These are phyloP conservation scores for Podaxis sp. DNA, from an alignment of 768 basidiomycete genomes.

Conservation along the genomic window DNA sequence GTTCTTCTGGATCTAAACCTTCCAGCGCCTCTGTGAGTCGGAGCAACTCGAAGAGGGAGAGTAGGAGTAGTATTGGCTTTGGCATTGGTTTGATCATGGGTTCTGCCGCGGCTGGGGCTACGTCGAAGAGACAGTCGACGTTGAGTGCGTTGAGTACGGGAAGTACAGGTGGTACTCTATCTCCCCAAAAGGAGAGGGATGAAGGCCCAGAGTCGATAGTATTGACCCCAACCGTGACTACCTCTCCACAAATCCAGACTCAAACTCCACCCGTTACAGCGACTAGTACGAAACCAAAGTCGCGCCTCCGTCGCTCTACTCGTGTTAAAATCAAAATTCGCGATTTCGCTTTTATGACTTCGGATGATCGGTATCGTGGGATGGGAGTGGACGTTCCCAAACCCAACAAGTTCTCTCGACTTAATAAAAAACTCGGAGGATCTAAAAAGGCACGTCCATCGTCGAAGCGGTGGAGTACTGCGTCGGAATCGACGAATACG, in stretches of 20 bases:
- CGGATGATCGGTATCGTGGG: slow-evolving; percentile 34
- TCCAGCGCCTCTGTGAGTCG: neutral
- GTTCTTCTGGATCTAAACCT: neutral
- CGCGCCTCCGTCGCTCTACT: neutral
- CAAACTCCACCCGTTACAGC: neutral
- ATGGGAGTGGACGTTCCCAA: slow-evolving; percentile 36
- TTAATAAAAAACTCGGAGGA: slow-evolving; percentile 22
- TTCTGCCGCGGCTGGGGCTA: neutral
- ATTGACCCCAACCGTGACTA: neutral
- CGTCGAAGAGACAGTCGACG: neutral
- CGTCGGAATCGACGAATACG: neutral
- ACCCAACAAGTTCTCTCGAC: slow-evolving; percentile 29
- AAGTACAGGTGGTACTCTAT: neutral
- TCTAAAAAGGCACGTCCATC: slow-evolving; percentile 7
- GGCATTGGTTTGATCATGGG: neutral
- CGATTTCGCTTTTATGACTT: slow-evolving; percentile 34
- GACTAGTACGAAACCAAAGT: neutral
- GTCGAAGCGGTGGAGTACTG: slow-evolving; percentile 5
- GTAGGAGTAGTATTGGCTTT: neutral
- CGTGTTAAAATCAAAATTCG: slow-evolving; percentile 30
- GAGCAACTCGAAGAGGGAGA: neutral
- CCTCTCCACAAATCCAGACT: neutral
- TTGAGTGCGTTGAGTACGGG: neutral
- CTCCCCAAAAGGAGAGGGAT: neutral
- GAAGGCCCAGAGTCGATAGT: neutral